Evolutionary conservation across 108 stramenopile genomes (phyloP), one percentile per base, ranked within the genome.

Genomic region (Nitzschia sp.): DNA sequence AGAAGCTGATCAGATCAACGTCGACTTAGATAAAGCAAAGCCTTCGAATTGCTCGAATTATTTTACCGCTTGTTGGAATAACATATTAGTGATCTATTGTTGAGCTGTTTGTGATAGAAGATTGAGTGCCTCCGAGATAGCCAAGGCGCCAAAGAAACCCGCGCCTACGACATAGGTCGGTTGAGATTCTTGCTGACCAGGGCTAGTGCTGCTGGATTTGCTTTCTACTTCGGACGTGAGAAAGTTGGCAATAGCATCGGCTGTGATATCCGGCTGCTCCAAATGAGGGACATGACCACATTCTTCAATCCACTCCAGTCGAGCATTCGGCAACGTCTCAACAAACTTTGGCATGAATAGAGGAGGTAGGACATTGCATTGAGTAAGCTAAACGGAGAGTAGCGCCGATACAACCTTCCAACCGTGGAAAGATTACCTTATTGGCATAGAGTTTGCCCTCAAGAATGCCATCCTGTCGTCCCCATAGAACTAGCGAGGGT

Each of bases 281-380:
- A 97, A 82, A 69, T 97, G 96, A 1, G 96, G 96, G 6, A 96
- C 95, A 72, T 97, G 96, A 6, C 96, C 97, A 61, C 96, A 97
- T 66, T 94, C 91, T 35, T 97, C 96, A 29, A 97, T 82, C 88
- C 92, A 95, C 42, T 81, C 59, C 68, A 96, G 47, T 29, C 66
- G 46, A 18, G 93, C 93, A 62, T 94, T 66, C 1, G 88, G 85
- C 54, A 98, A 66, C 46, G 78, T 75, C 36, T 93, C 84, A 5
- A 89, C 63, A 72, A 96, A 96, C 76, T 71, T 28, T 31, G 13
- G 0, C 30, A 54, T 26, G 18, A 28, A 19, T 4, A 23, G 21
- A 27, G 28, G 13, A 24, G 23, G 36, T 23, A 46, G 34, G 11
- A 18, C 38, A n/a, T n/a, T n/a, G n/a, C 38, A 42, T 6, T 42